Evolutionary conservation across 345 rosid species (phyloP), one percentile per base, ranked within the genome.

Genomic region (Populus tremula): DNA sequence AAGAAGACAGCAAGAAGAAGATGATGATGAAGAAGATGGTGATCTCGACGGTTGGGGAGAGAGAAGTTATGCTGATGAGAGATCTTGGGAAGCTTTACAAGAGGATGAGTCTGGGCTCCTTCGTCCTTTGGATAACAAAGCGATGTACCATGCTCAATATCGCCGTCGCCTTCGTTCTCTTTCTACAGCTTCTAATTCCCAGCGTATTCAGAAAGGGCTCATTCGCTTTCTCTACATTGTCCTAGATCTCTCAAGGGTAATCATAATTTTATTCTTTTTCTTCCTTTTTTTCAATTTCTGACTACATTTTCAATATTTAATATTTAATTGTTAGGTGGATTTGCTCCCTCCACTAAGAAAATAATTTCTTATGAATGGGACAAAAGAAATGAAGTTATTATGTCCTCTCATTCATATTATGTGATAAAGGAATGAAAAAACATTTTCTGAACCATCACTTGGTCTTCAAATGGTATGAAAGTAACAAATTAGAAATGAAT

Each of bases 121-220:
- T 75, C 92, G 91, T 16, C 90, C 97, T 17, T 86, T 93, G 25
- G 98, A 95, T 73, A 86, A 88, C 85, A 78, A 82, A 47, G 90
- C 89, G 23, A 86, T 87, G 53, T 85, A 89, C 77, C 97, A 91
- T 77, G 90, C 94, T 67, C 92, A 87, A 88, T 89, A 86, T 38
- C 90, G 91, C 23, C 86, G 90, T 23, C 96, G 93, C 20, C 92
- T 92, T 53, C 94, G 91, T 23, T 73, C 90, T n/a, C 91, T 89
- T 77, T 86, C 96, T 29, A 74, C 93, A 6, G 67, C 88, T 49
- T 82, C 88, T 0, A 56, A 91, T n/a, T 70, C 92, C 70, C 80
- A 90, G 82, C 88, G 93, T 21, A 91, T 96, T 41, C 99, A 93
- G 62, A 96, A 93, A 84, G 99, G 98, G 45, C 97, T 96, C 79